Evolutionary conservation across 116 monocot species (phyloP).

Genomic region (Phalaenopsis hybrid): DNA sequence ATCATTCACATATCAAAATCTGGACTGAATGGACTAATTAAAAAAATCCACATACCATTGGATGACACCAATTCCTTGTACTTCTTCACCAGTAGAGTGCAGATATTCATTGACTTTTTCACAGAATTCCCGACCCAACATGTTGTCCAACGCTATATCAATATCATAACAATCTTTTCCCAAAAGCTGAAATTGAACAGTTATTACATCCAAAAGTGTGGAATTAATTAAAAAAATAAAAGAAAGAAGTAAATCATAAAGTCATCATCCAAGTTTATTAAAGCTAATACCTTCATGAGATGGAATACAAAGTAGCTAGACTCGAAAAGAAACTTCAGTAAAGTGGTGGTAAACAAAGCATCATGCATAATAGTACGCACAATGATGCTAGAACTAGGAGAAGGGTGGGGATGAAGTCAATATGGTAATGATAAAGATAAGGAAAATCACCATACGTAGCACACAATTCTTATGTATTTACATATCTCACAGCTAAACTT

Average conservation of each 20-base stretch:
- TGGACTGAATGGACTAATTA: neutral
- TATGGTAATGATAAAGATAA: neutral
- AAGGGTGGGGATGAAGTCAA: slow-evolving; percentile 2
- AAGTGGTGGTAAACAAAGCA: no score
- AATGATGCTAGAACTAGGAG: neutral
- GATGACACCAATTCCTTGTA: slow-evolving; percentile 62
- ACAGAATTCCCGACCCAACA: slow-evolving; percentile 84
- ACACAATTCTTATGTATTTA: no score
- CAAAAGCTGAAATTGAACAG: slow-evolving; percentile 35
- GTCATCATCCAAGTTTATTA: neutral
- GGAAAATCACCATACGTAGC: no score
- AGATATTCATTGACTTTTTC: slow-evolving; percentile 80
- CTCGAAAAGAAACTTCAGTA: neutral
- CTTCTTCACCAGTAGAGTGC: slow-evolving; percentile 40
- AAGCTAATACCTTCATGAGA: neutral
- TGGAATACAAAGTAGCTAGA: neutral
- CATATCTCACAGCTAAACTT: no score
- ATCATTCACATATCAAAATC: neutral
- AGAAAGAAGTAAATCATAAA: neutral
- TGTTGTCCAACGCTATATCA: slow-evolving; percentile 88
- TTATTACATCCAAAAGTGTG: neutral
- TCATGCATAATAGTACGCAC: neutral
- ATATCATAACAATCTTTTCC: slow-evolving; percentile 89
- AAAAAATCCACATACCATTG: slow-evolving; percentile 33
- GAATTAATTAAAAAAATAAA: neutral